A percentile compares a stretch with the other conserved stretches of the same genome.
phyloP scores from a whole-genome alignment of 441 rosid species.

The Populus trichocarpa region DNA sequence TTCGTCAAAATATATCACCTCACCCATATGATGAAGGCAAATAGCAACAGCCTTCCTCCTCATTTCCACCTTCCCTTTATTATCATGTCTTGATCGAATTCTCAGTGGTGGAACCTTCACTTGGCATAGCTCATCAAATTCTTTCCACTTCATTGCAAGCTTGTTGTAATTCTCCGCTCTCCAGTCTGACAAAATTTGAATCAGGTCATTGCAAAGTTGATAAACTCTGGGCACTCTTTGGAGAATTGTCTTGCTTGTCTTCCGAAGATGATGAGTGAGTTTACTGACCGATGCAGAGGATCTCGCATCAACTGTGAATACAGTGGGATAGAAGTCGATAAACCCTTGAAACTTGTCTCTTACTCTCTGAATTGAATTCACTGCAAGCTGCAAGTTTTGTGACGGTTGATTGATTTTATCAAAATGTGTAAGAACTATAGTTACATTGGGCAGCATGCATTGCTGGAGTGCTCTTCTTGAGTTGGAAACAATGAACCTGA shows the following conservation, averaged over 20 bases:
- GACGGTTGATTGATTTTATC: constrained; percentile 70
- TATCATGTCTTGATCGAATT: constrained; percentile 65
- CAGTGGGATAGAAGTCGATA: constrained; percentile 73
- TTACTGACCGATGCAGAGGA: constrained; percentile 78
- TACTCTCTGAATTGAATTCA: constrained; percentile 52
- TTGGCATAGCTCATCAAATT: constrained; percentile 82
- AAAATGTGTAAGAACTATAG: constrained; percentile 73
- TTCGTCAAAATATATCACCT: constrained; percentile 76
- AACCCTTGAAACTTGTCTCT: constrained; percentile 74
- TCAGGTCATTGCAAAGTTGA: constrained; percentile 83
- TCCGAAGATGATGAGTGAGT: constrained; percentile 68
- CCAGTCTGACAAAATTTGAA: constrained; percentile 79
- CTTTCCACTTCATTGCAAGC: constrained; percentile 92
- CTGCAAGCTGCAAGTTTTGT: constrained; percentile 50
- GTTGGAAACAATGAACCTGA: constrained; percentile 82
- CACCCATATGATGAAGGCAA: constrained; percentile 88
- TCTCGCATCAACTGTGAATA: constrained; percentile 88
- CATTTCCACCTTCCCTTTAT: constrained; percentile 60
- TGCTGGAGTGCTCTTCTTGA: constrained; percentile 71
- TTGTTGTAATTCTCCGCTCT: constrained; percentile 68
- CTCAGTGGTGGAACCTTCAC: constrained; percentile 73
- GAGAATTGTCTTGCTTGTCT: constrained; percentile 69
- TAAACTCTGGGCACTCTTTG: constrained; percentile 82
- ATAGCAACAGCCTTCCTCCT: constrained; percentile 72
- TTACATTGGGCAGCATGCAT: constrained; percentile 79